Base-by-base conservation (phyloP, 192 early-diverging fungal species). In the Oehlia diaphana region DNA sequence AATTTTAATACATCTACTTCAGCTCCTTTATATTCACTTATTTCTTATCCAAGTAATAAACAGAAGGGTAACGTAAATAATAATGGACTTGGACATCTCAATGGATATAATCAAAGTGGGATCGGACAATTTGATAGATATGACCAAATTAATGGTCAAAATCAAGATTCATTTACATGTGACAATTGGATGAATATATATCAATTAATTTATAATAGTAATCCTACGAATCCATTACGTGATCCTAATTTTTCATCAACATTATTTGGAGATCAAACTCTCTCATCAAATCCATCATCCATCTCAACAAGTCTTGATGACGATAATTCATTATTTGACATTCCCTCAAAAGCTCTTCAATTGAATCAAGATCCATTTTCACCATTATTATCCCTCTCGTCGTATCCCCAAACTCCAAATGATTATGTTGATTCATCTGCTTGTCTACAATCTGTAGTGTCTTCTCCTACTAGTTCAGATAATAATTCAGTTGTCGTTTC, bases 261-360 rank as follows among this genome's bases (percentile, higher is more conserved):
- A 47, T 58, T 58, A 42, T 42, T 6, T 21, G 53, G 19, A 2
- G 65, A 67, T 35, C 65, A 67, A 67, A 31, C 65, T 1, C 6
- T 47, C 9, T 64, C 63, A 10, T 64, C 63, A 64, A 64, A 64
- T 28, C 26, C 65, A 6, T 67, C 65, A 7, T 67, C 65, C 0
- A 67, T 67, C 6, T 67, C 65, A 3, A 67, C 65, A 31, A 67
- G 65, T 67, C 33, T 58, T 58, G 53, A 58, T 21, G 53, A 58
- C 12, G 53, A 67, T 67, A 13, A 31, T 67, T 67, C 26, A 13
- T 47, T 47, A 12, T 47, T 47, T 47, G 44, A 47, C 10, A 12
- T 47, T 12, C 33, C 65, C 3, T 33, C 65, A 35, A 28, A 67
- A 7, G 13, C 65, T 67, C 14, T 35, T 35, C 65, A 67, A 35